Base-by-base conservation (phyloP, 2,329 filamentous ascomycete species). In the Cytospora leucostoma region DNA sequence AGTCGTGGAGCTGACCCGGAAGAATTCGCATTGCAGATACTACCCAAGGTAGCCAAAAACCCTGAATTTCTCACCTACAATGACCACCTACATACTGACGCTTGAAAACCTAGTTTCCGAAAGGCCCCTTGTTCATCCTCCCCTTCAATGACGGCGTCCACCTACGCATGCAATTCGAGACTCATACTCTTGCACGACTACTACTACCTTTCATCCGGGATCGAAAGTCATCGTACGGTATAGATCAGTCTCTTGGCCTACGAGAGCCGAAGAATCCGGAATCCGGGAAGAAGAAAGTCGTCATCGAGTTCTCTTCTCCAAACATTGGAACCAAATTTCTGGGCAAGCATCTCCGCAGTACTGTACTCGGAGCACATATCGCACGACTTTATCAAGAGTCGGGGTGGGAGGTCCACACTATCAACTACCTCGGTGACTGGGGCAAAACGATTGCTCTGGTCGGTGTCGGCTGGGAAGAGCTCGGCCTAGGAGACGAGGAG, bases 381-480 rank as follows among this genome's bases (percentile, higher is more conserved):
- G 80, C 87, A 27, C 91, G 91, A 70, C 73, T 92, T 2, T 90
- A 92, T 72, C 80, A 88, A 69, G 80, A 76, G 19, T 84, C 86
- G 57, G 90, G 89, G 21, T 92, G 88, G 86, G 84, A 92, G 40
- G 88, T 91, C 0, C 75, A 86, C 52, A 81, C 85, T 32, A 83
- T 92, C 78, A 92, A 92, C 76, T 93, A 92, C 71, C 80, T 92
- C 0, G 90, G 90, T 40, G 90, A 93, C 72, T 93, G 90, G 90
- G 90, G 90, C 32, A 90, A 89, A 75, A 88, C 90, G 71, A 90
- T 83, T 55, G 82, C 82, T 64, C 81, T 92, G 10, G 76, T 92
- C 50, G 88, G 87, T 7, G 80, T 90, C 37, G 90, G 88, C 0
- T 93, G 87, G 75, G 77, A 88, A 67, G 83, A 82, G 66, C 91